Conservation (phyloP, 2,329 filamentous ascomycete species). For the Botryotinia calthae region DNA sequence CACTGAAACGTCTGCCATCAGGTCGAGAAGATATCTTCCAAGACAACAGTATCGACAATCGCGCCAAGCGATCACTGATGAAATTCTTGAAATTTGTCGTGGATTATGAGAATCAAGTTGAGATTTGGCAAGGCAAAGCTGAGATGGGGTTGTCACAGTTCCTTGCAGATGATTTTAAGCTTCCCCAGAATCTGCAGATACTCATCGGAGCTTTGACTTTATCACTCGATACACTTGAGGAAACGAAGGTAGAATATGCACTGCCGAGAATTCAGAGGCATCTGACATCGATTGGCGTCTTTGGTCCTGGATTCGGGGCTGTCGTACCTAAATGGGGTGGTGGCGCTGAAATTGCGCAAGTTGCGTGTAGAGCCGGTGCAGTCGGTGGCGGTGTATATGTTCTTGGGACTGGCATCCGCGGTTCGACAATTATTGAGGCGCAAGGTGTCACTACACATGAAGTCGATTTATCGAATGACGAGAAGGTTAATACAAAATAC, state of each 20-base stretch:
- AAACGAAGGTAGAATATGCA: conserved; percentile 61
- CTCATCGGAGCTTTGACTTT: conserved; percentile 70
- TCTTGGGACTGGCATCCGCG: conserved; percentile 65
- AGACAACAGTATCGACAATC: conserved; percentile 69
- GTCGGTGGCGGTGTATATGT: conserved; percentile 92
- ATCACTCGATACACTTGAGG: conserved; percentile 55
- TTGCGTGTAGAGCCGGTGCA: conserved; percentile 83
- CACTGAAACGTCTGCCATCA: conserved; percentile 73
- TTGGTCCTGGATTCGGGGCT: conserved; percentile 85
- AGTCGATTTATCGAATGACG: conserved; percentile 52
- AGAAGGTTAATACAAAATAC: conserved; percentile 53
- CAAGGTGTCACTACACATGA: conserved; percentile 27
- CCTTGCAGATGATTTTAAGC: conserved; percentile 59
- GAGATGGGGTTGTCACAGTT: conserved; percentile 56
- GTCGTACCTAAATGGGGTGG: conserved; percentile 94
- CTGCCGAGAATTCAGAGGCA: conserved; percentile 74
- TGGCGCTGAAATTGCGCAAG: conserved; percentile 82
- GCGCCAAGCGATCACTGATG: conserved; percentile 83
- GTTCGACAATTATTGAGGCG: conserved; percentile 30
- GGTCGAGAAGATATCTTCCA: conserved; percentile 90
- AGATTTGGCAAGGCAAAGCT: conserved; percentile 58
- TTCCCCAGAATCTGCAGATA: conserved; percentile 66
- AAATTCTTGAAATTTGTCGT: conserved; percentile 89
- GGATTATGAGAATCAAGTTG: conserved; percentile 62
- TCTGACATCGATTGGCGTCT: conserved; percentile 79